Percentiles rank a stretch among this genome's conserved stretches.
These are phyloP conservation scores for Santalum album DNA, from an alignment of 164 flowering plant species.

Conservation along the genomic window DNA sequence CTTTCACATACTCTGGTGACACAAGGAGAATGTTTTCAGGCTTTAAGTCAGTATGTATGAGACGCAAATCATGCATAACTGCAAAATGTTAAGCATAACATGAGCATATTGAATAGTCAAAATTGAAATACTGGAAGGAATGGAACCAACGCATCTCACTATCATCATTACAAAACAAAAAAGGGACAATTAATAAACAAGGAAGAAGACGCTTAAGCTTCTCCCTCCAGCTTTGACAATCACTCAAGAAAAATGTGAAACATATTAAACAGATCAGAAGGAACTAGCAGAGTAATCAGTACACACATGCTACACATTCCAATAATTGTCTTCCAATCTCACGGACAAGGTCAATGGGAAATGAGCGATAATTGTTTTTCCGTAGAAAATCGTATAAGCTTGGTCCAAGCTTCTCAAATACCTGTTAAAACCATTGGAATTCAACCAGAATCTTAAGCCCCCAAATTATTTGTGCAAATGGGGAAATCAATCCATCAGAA, in stretches of 20 bases:
- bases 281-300: too few relatives aligned
- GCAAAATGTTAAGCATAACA: background rate
- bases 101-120: too few relatives aligned
- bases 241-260: background rate
- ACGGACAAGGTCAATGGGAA: background rate
- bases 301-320: constrained; percentile 6
- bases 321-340: constrained; percentile 1
- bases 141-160: too few relatives aligned
- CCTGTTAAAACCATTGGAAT: constrained; percentile 1
- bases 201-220: too few relatives aligned
- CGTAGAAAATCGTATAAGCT: constrained; percentile 2
- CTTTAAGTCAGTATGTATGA: constrained; percentile 2
- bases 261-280: too few relatives aligned
- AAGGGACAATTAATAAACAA: too few relatives aligned
- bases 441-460: background rate
- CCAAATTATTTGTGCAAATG: background rate
- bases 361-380: background rate
- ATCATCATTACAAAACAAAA: too few relatives aligned
- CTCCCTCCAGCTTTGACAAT: too few relatives aligned
- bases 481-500: background rate
- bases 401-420: constrained; percentile 5
- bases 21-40: background rate
- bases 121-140: too few relatives aligned
- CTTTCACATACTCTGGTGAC: background rate
- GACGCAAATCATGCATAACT: constrained; percentile 1